These are phyloP conservation scores for Thraustotheca clavata DNA, from an alignment of 352 stramenopile species.

Conservation along the genomic window DNA sequence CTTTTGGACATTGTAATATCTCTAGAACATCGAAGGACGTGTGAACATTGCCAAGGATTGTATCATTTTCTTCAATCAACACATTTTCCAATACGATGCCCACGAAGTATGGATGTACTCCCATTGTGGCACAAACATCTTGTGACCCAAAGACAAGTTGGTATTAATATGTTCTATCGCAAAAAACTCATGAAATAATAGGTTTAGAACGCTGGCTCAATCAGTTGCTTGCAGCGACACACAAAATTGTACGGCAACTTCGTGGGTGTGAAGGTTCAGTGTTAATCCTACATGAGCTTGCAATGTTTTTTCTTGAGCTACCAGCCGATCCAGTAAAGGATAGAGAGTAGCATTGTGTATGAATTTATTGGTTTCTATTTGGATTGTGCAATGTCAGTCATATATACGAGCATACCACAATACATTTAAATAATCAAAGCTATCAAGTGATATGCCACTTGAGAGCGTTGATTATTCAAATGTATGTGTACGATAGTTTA, in stretches of 20 bases:
- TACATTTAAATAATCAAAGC: no score
- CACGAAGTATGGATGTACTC: background rate
- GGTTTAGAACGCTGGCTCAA: conserved; percentile 15
- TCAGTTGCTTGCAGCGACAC: conserved; percentile 1
- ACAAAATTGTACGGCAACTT: background rate
- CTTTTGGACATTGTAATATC: background rate
- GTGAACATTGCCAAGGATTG: conserved; percentile 11
- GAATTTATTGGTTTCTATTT: no score
- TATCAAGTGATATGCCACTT: no score
- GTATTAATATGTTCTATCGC: background rate
- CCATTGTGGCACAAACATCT: background rate
- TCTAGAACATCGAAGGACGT: background rate
- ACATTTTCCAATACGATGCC: conserved; percentile 13
- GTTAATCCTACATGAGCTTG: background rate
- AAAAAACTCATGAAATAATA: background rate
- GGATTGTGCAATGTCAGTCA: no score
- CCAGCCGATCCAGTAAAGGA: no score
- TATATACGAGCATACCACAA: no score
- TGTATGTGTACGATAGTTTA: no score
- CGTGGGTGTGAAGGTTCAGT: background rate
- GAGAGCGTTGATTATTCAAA: no score
- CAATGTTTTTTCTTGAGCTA: background rate
- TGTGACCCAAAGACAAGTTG: background rate
- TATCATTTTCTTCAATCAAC: background rate
- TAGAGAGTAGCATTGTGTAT: no score